Conservation (phyloP, 2,329 filamentous ascomycete genomes). For the Ceratocystiopsis sp. region DNA sequence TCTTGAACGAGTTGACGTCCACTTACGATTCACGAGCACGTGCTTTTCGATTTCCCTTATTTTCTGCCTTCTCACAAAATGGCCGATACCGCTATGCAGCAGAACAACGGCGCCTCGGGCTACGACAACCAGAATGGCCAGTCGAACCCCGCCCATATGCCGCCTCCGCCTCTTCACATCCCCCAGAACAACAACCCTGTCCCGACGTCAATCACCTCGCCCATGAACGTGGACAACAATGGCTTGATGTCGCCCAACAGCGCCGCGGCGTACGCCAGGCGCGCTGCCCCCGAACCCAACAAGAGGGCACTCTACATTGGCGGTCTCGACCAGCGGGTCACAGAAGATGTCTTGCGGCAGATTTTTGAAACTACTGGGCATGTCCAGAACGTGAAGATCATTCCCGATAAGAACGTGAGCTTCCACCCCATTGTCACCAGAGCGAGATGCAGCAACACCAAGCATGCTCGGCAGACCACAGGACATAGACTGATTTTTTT, state of each 20-base stretch:
- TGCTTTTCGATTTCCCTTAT: not conserved
- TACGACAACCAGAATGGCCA: conserved; percentile 65
- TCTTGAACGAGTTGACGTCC: not conserved
- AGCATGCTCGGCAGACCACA: not conserved
- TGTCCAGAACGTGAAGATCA: conserved; percentile 98
- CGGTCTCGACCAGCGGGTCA: conserved; percentile 84
- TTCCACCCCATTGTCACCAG: not conserved
- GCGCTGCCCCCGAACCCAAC: conserved; percentile 92
- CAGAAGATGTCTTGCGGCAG: conserved; percentile 88
- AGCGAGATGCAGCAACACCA: not conserved
- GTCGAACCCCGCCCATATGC: conserved; percentile 60
- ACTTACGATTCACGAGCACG: not conserved
- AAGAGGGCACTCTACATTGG: conserved; percentile 95
- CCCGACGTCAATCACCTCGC: conserved; percentile 79
- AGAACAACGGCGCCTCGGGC: conserved; percentile 54
- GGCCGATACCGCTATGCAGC: conserved; percentile 55
- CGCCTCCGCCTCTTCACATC: conserved; percentile 80
- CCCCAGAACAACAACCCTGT: conserved; percentile 94
- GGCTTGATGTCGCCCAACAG: conserved; percentile 73
- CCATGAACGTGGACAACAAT: conserved; percentile 50
- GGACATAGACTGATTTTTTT: not conserved
- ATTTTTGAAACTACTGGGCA: conserved; percentile 98
- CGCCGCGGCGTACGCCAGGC: conserved; percentile 64
- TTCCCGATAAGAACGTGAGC: conserved; percentile 97
- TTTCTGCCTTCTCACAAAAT: conserved; percentile 31